Conservation (phyloP, 2,329 filamentous ascomycete species). For the Fusarium irregulare region DNA sequence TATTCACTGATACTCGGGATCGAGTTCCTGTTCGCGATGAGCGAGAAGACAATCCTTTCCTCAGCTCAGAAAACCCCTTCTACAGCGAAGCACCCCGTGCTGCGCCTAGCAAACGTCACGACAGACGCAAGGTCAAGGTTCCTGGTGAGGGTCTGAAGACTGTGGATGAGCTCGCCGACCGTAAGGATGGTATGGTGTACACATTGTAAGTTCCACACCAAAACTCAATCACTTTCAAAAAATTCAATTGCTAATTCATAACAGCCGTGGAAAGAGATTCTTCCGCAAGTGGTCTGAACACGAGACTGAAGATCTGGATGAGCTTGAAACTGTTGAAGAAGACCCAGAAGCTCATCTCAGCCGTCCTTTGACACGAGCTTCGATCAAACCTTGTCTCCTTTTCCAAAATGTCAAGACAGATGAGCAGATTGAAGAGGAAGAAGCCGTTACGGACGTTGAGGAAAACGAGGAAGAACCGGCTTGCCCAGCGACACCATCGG, state of each 20-base stretch:
- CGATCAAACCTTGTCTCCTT: constrained; percentile 77
- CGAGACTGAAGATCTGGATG: constrained; percentile 49
- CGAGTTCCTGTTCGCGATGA: constrained; percentile 75
- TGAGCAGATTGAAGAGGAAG: constrained; percentile 65
- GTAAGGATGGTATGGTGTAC: constrained; percentile 79
- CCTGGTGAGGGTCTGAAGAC: constrained; percentile 68
- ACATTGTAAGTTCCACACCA: constrained; percentile 74
- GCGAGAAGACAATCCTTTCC: constrained; percentile 79
- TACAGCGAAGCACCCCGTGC: constrained; percentile 59
- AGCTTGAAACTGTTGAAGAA: constrained; percentile 51
- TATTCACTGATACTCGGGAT: constrained; percentile 85
- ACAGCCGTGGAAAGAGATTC: constrained; percentile 81
- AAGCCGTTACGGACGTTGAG: constrained; percentile 70
- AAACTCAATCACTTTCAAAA: not conserved
- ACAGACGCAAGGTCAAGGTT: constrained; percentile 66
- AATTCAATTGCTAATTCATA: constrained; percentile 31
- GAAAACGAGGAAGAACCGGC: constrained; percentile 51
- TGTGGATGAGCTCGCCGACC: constrained; percentile 71
- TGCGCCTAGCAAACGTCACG: constrained; percentile 60
- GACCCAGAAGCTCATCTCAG: constrained; percentile 52
- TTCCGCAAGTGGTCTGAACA: constrained; percentile 74
- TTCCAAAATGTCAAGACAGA: constrained; percentile 67
- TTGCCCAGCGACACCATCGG: constrained; percentile 54
- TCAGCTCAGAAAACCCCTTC: constrained; percentile 77
- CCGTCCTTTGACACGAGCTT: constrained; percentile 71